Evolutionary conservation across 116 monocot species (phyloP).

Genomic region (Posidonia oceanica): DNA sequence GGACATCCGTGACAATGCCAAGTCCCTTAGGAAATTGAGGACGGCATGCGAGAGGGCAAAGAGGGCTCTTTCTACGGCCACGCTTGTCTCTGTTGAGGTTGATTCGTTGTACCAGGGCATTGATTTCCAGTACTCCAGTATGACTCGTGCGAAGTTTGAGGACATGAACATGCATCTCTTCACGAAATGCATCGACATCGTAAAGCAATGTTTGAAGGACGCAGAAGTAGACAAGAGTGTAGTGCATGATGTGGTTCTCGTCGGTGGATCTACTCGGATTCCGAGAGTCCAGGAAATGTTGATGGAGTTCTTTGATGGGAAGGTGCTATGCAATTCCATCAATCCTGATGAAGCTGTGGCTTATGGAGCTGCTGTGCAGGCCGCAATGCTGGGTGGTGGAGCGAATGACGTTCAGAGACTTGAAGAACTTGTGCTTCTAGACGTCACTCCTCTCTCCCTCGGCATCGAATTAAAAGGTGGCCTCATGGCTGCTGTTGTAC

Average conservation of each 20-base stretch:
- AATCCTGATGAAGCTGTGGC: constrained; percentile 14
- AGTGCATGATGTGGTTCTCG: constrained; percentile 1
- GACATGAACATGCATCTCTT: constrained; percentile 32
- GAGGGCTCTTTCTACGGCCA: constrained; percentile 20
- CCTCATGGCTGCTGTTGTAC: not conserved
- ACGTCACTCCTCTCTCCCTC: not conserved
- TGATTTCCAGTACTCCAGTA: constrained; percentile 3
- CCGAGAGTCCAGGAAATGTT: constrained; percentile 11
- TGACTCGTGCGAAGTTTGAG: constrained; percentile 20
- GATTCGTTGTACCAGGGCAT: constrained; percentile 2
- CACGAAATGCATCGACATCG: constrained; percentile 19
- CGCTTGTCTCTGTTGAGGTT: constrained; percentile 9
- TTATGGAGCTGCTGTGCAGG: constrained; percentile 11
- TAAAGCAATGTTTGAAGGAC: constrained; percentile 40
- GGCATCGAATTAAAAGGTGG: no score
- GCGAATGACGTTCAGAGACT: constrained; percentile 23
- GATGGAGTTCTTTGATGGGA: not conserved
- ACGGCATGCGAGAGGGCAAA: no score
- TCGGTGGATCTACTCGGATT: constrained; percentile 3
- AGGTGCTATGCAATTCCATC: not conserved
- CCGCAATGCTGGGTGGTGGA: not conserved
- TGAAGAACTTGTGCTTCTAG: not conserved
- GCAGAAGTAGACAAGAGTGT: constrained; percentile 54
- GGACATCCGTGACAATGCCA: no score
- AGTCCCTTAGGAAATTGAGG: no score